phyloP scores from a whole-genome alignment of 495 filamentous ascomycete species.

The Talaromyces liani region DNA sequence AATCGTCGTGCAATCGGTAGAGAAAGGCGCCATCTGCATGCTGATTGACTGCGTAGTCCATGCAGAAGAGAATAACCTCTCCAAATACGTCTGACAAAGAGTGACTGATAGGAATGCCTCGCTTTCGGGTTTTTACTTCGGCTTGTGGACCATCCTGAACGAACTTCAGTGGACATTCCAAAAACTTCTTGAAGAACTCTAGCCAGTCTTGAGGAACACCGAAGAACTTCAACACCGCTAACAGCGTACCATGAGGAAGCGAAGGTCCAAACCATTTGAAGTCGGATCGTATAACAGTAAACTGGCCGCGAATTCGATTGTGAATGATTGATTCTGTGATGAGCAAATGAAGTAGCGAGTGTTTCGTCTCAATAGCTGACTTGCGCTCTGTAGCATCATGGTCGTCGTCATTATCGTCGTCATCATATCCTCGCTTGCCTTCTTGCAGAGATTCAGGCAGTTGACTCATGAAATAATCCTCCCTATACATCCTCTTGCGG shows the following conservation, averaged over 20 bases:
- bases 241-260: constrained; percentile 52
- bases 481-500: constrained; percentile 31
- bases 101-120: constrained; percentile 55
- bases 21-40: constrained; percentile 41
- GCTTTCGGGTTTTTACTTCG: constrained; percentile 34
- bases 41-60: constrained; percentile 62
- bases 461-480: constrained; percentile 50
- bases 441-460: constrained; percentile 23
- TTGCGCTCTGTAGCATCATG: constrained; percentile 17
- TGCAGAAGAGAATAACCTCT: constrained; percentile 55
- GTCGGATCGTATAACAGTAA: constrained; percentile 54
- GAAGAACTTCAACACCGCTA: constrained; percentile 50
- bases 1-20: constrained; percentile 60
- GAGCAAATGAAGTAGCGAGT: constrained; percentile 53
- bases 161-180: constrained; percentile 55
- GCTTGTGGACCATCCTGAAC: constrained; percentile 40
- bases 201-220: constrained; percentile 54
- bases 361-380: constrained; percentile 47
- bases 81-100: constrained; percentile 51
- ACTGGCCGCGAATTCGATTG: constrained; percentile 45
- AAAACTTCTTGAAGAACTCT: constrained; percentile 52
- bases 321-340: constrained; percentile 57
- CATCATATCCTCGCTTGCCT: constrained; percentile 24
- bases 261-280: constrained; percentile 57
- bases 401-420: constrained; percentile 21